Conservation (phyloP, 1,284 basidiomycete genomes). For the Leccinum pachyderme region DNA sequence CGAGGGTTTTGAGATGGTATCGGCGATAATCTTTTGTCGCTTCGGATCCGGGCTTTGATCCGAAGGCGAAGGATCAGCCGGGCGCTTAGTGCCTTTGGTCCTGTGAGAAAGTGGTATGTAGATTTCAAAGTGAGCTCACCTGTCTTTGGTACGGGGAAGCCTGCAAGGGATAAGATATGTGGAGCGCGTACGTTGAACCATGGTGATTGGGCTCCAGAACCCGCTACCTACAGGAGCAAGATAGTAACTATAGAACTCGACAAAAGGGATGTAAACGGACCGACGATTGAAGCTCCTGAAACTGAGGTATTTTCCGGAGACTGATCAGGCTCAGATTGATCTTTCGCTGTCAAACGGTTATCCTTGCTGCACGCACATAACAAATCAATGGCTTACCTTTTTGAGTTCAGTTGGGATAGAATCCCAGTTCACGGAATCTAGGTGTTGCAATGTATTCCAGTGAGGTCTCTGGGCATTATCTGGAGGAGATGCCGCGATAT, state of each 20-base stretch:
- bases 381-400: slow-evolving; percentile 39
- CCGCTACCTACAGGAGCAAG: slow-evolving; percentile 35
- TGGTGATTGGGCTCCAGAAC: slow-evolving; percentile 39
- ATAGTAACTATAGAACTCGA: background rate
- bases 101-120: slow-evolving; percentile 14
- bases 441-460: slow-evolving; percentile 48
- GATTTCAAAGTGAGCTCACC: slow-evolving; percentile 5
- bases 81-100: slow-evolving; percentile 29
- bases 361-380: background rate
- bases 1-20: slow-evolving; percentile 21
- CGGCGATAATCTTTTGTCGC: slow-evolving; percentile 27
- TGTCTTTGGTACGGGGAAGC: slow-evolving; percentile 48
- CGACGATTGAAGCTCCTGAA: slow-evolving; percentile 50
- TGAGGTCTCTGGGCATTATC: slow-evolving; percentile 53
- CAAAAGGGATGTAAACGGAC: slow-evolving; percentile 36
- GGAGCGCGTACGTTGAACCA: slow-evolving; percentile 54
- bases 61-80: slow-evolving; percentile 14
- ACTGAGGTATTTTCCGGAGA: slow-evolving; percentile 44
- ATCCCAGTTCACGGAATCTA: slow-evolving; percentile 68
- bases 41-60: slow-evolving; percentile 33
- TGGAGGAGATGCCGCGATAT: slow-evolving; percentile 56
- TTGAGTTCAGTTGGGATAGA: slow-evolving; percentile 58
- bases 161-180: slow-evolving; percentile 48
- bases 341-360: slow-evolving; percentile 45
- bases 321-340: slow-evolving; percentile 58